Evolutionary conservation across 345 rosid species (phyloP).

Genomic region (Rhodomyrtus tomentosa): DNA sequence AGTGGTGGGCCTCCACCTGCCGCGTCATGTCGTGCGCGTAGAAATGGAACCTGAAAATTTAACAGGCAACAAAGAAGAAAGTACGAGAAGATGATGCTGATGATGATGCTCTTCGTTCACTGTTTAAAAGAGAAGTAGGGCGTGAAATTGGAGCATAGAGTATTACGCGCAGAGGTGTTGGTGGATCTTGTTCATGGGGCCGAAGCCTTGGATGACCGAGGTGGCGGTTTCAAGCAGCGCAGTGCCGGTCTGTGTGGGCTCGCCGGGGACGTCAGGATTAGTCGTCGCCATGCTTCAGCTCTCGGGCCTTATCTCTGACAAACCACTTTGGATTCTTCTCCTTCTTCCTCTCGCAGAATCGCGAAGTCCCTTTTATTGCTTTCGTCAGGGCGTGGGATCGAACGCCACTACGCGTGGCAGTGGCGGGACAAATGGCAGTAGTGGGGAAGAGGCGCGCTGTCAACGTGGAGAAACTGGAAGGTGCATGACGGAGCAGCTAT

Average conservation of each 20-base stretch:
- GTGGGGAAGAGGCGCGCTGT: not conserved
- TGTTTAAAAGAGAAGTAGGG: not conserved
- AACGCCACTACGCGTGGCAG: not conserved
- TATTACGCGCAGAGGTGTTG: conserved; percentile 87
- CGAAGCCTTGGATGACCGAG: conserved; percentile 49
- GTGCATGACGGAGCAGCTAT: not conserved
- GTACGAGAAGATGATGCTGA: not conserved
- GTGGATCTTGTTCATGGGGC: conserved; percentile 56
- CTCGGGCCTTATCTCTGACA: not conserved
- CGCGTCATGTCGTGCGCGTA: conserved; percentile 66
- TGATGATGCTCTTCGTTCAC: not conserved
- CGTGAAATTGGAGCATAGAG: not conserved
- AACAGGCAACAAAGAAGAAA: not conserved
- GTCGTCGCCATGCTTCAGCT: conserved; percentile 9
- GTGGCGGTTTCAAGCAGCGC: conserved; percentile 54
- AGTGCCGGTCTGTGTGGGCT: conserved; percentile 33
- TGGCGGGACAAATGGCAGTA: not conserved
- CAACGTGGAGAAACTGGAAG: not conserved
- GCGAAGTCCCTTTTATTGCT: not conserved
- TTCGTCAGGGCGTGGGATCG: not conserved
- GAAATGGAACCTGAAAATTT: conserved; percentile 49
- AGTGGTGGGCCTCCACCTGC: conserved; percentile 79
- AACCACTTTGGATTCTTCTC: not conserved
- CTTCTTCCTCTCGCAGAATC: not conserved
- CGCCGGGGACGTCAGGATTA: conserved; percentile 48